phyloP scores from a whole-genome alignment of 495 filamentous ascomycete species.

The Penicillium antarcticum region DNA sequence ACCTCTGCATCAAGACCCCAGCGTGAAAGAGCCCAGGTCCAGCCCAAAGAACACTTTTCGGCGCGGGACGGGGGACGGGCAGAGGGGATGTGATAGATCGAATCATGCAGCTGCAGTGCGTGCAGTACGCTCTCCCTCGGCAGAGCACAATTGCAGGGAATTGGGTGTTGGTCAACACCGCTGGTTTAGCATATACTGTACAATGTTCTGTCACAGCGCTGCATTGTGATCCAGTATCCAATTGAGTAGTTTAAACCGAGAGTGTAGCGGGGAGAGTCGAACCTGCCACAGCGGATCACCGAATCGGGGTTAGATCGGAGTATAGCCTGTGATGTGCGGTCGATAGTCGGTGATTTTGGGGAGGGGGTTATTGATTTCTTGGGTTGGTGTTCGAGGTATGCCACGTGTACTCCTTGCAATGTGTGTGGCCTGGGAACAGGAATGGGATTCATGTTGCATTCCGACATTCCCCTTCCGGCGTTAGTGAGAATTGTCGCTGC shows the following conservation, averaged over 20 bases:
- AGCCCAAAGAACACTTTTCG: neutral
- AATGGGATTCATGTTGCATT: too few species aligned
- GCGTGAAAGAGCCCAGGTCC: neutral
- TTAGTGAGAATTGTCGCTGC: neutral
- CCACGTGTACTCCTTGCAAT: slow-evolving; percentile 2
- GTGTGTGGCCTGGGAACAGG: neutral
- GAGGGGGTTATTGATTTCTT: neutral
- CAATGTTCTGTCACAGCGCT: too few species aligned
- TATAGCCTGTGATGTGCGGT: neutral
- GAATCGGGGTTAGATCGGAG: slow-evolving; percentile 1
- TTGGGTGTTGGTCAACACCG: too few species aligned
- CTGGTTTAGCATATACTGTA: too few species aligned
- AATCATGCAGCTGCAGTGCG: neutral
- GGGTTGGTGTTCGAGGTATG: neutral
- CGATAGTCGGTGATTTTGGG: neutral
- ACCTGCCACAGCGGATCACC: neutral
- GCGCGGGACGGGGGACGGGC: neutral
- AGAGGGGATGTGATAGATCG: neutral
- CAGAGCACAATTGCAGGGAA: too few species aligned
- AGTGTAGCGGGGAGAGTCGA: too few species aligned
- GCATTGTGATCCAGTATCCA: too few species aligned
- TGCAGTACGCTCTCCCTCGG: neutral
- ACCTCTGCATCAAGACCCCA: neutral
- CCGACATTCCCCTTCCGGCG: neutral
- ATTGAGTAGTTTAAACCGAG: too few species aligned